phyloP scores from a whole-genome alignment of 139 green algal species.

The Chlorella sp. region DNA sequence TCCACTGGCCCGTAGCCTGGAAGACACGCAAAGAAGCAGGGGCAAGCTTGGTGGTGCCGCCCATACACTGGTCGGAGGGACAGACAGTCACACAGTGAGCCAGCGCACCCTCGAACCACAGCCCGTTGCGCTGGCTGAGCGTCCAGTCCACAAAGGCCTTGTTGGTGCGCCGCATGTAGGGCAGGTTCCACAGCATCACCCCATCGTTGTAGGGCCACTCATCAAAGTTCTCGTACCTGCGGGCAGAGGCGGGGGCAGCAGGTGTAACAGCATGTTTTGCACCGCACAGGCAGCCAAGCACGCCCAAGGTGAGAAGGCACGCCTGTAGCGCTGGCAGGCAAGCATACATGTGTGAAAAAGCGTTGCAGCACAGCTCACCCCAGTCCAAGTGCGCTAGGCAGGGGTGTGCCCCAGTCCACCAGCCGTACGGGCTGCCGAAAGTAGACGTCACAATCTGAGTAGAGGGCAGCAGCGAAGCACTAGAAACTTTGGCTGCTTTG shows the following conservation, averaged over 20 bases:
- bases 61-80: no score
- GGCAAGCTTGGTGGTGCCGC: no score
- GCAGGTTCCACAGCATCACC: slow-evolving; percentile 30
- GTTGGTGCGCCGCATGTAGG: slow-evolving; percentile 29
- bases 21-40: no score
- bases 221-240: slow-evolving; percentile 17
- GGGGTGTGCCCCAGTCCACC: slow-evolving; percentile 23
- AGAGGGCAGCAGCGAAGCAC: not conserved
- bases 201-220: slow-evolving; percentile 20
- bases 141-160: slow-evolving; percentile 20
- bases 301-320: not conserved
- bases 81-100: not conserved
- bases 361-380: not conserved
- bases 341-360: not conserved
- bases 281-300: no score
- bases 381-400: slow-evolving; percentile 10
- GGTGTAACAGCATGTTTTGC: no score
- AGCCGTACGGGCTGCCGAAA: slow-evolving; percentile 25
- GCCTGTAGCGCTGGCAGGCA: not conserved
- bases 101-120: not conserved
- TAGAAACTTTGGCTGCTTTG: no score
- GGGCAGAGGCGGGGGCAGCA: not conserved
- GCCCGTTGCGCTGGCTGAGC: slow-evolving; percentile 4
- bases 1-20: slow-evolving; percentile 26
- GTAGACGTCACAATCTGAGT: slow-evolving; percentile 27